Base-by-base conservation (phyloP, 257 asterid species). In the Petrea volubilis region DNA sequence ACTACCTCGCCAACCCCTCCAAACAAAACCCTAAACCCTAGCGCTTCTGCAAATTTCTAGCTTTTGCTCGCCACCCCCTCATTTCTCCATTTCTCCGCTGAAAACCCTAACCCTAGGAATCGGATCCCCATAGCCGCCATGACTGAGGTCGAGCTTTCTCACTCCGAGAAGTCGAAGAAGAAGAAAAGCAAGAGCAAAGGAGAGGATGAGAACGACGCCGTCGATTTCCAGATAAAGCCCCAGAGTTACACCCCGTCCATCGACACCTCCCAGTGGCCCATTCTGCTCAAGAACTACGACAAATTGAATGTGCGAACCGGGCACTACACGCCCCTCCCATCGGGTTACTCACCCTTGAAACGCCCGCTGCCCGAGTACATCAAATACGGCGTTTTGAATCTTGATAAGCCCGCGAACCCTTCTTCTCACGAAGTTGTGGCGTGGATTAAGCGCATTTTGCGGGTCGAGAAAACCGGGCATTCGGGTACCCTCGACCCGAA, bases 341-440 rank as follows among this genome's bases (percentile, higher is more conserved):
- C 93, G 33, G 97, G 97, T n/a, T 85, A 23, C 75, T 88, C 97
- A n/a, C 97, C 97, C 10, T 71, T 88, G n/a, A 90, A 90, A 59
- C 93, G 97, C 7, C 96, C 97, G 6, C 43, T 90, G 1, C 38
- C 76, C 1, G 92, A 88, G n/a, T 90, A 90, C 78, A 85, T 90
- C 71, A 86, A 90, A 58, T 90, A 90, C 62, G 97, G 97, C 64
- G 72, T 90, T 34, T n/a, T 90, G 43, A 90, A 88, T 67, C 88
- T 90, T 12, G 97, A 90, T 64, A 88, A 90, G 33, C 97, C 97
- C 1, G 84, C 96, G 0, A 90, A 90, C 25, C 97, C 97, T 1
- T 90, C 97, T 4, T 90, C 97, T 2, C 97, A 90, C 44, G 97
- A 90, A 57, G 97, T 90, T 6, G 97, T 90, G 1, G 97, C 97